phyloP scores from a whole-genome alignment of 176 grass and related monocot species.

The Rhynchospora tenuis region DNA sequence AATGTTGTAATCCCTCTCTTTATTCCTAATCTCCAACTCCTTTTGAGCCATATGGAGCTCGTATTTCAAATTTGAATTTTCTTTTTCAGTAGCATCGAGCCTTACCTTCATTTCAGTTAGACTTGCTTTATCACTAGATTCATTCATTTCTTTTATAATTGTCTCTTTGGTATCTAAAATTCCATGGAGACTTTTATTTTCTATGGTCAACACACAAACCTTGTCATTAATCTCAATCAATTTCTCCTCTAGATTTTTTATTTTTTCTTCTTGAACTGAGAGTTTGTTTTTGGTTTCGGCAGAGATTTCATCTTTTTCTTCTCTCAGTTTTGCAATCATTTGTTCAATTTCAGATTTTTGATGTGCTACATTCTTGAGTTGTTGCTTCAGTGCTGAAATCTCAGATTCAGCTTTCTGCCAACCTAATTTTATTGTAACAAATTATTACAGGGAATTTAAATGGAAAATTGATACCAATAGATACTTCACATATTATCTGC shows the following conservation, averaged over 20 bases:
- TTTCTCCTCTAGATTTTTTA: conserved; percentile 35
- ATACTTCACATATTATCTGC: background rate
- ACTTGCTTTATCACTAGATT: conserved; percentile 39
- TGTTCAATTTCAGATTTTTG: conserved; percentile 41
- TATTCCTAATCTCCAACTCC: conserved; percentile 64
- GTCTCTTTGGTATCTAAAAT: conserved; percentile 47
- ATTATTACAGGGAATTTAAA: background rate
- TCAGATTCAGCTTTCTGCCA: conserved; percentile 28
- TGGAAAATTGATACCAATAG: background rate
- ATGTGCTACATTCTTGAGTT: conserved; percentile 16
- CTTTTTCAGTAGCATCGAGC: conserved; percentile 58
- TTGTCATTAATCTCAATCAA: conserved; percentile 49
- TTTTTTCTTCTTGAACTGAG: conserved; percentile 40
- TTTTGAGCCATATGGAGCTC: conserved; percentile 79
- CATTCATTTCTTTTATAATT: conserved; percentile 34
- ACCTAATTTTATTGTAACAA: conserved; percentile 7
- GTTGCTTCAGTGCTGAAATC: conserved; percentile 6
- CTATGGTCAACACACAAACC: conserved; percentile 35
- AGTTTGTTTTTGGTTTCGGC: conserved; percentile 48
- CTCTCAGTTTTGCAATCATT: conserved; percentile 55
- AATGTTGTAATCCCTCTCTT: conserved; percentile 64
- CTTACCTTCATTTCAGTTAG: conserved; percentile 35
- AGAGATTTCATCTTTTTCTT: conserved; percentile 64
- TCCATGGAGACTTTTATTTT: conserved; percentile 44
- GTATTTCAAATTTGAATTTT: conserved; percentile 50